These are phyloP conservation scores for Lactarius deliciosus DNA, from an alignment of 768 basidiomycete genomes.

Conservation along the genomic window DNA sequence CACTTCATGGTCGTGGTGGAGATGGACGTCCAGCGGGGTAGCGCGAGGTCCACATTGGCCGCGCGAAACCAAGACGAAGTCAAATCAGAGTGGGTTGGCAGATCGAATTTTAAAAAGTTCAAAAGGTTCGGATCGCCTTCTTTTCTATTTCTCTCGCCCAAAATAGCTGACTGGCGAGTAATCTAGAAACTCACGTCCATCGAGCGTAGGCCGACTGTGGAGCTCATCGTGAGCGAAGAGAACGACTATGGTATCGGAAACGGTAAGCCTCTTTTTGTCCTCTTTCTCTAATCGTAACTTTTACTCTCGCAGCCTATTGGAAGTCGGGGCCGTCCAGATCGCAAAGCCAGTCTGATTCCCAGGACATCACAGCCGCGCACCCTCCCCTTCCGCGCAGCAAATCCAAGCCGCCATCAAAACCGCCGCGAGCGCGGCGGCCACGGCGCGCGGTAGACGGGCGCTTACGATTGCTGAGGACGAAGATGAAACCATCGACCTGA, in stretches of 20 bases:
- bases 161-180: neutral
- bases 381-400: constrained; percentile 13
- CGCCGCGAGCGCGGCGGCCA: neutral
- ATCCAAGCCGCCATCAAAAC: constrained; percentile 12
- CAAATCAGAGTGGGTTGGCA: constrained; percentile 42
- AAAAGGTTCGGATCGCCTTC: constrained; percentile 50
- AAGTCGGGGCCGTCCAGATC: constrained; percentile 10
- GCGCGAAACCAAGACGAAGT: neutral
- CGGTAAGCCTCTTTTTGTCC: constrained; percentile 38
- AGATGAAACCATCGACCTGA: neutral
- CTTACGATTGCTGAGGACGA: neutral
- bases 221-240: constrained; percentile 51
- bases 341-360: constrained; percentile 55
- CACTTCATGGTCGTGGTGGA: constrained; percentile 73
- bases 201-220: constrained; percentile 40
- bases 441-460: neutral
- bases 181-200: constrained; percentile 31
- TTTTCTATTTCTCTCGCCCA: neutral
- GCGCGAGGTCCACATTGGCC: constrained; percentile 11
- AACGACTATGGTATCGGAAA: constrained; percentile 56
- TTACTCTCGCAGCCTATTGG: constrained; percentile 12
- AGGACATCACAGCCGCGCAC: constrained; percentile 15
- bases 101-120: constrained; percentile 71
- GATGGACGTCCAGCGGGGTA: constrained; percentile 44
- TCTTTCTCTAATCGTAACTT: neutral